phyloP scores from a whole-genome alignment of 352 stramenopile species.

The Phytophthora parvispora region DNA sequence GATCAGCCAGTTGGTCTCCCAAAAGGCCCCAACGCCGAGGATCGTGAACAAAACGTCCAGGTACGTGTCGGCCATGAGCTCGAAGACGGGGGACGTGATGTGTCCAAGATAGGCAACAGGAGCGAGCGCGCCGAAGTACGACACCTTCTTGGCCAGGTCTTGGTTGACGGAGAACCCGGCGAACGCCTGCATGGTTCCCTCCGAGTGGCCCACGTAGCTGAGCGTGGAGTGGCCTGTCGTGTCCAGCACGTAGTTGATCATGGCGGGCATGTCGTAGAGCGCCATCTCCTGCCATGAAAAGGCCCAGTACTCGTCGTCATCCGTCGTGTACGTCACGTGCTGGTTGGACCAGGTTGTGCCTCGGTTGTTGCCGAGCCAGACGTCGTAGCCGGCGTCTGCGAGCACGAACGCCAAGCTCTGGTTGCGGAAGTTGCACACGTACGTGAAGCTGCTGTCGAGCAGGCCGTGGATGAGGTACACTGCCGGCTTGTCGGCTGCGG shows the following conservation, averaged over 20 bases:
- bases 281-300: constrained; percentile 79
- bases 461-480: constrained; percentile 76
- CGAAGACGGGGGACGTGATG: constrained; percentile 56
- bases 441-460: constrained; percentile 73
- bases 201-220: constrained; percentile 72
- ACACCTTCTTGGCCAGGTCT: constrained; percentile 65
- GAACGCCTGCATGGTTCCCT: constrained; percentile 76
- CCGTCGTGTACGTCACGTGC: constrained; percentile 55
- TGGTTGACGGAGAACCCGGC: constrained; percentile 66
- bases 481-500: constrained; percentile 50
- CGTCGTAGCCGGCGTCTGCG: constrained; percentile 68
- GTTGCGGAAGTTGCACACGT: constrained; percentile 65
- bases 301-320: constrained; percentile 64
- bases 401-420: constrained; percentile 72
- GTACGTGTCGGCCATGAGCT: constrained; percentile 49
- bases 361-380: constrained; percentile 80
- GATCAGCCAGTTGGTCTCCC: constrained; percentile 54
- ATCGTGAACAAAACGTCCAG: constrained; percentile 55
- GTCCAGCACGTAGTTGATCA: constrained; percentile 66
- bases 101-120: constrained; percentile 56
- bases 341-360: constrained; percentile 72
- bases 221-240: constrained; percentile 45
- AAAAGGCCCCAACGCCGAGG: constrained; percentile 60
- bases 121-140: constrained; percentile 69
- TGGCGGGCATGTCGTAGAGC: constrained; percentile 68